Base-by-base conservation (phyloP, 805 yeast species). In the Metschnikowia kofuensis region DNA sequence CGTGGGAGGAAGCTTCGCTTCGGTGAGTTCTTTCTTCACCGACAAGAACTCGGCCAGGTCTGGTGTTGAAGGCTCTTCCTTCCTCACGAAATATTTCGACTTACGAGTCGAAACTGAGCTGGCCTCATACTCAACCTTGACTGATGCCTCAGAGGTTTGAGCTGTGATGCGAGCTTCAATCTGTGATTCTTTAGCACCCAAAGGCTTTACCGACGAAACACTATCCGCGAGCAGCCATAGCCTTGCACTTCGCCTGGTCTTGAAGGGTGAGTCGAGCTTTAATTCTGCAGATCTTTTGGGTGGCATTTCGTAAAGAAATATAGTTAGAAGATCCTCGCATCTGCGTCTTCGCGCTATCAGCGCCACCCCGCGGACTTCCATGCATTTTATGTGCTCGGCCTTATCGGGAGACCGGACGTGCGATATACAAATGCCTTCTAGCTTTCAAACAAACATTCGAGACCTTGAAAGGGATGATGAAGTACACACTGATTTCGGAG, bases 111-210 rank as follows among this genome's bases (percentile, higher is more conserved):
- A 15, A 9, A 10, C 16, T 16, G 15, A 6, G 38, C 21, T 12
- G 21, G 21, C 40, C 15, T 45, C 51, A 37, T 37, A 45, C 34
- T 51, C 54, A 21, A 51, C 52, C 44, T 48, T 48, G 35, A 51
- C 13, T 12, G 31, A 10, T 21, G 50, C 52, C 11, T 41, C 42
- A 26, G 44, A 30, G 13, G 35, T 30, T 29, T 46, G 45, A 12
- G 12, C 21, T 29, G 40, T 46, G 45, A 36, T 30, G n/a, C 16
- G 9, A 11, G n/a, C 15, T 36, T 43, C 15, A 13, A 16, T 38
- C n/a, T 4, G n/a, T 7, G 27, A 26, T 13, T n/a, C 39, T 7
- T 5, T 26, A 2, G 13, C 16, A 7, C 2, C 14, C 9, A 26
- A 27, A 7, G 34, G 28, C 11, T 27, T n/a, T 21, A 7, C 32